These are phyloP conservation scores for Hypomyces rosellus DNA, from an alignment of 2,329 filamentous ascomycete species.

Conservation along the genomic window DNA sequence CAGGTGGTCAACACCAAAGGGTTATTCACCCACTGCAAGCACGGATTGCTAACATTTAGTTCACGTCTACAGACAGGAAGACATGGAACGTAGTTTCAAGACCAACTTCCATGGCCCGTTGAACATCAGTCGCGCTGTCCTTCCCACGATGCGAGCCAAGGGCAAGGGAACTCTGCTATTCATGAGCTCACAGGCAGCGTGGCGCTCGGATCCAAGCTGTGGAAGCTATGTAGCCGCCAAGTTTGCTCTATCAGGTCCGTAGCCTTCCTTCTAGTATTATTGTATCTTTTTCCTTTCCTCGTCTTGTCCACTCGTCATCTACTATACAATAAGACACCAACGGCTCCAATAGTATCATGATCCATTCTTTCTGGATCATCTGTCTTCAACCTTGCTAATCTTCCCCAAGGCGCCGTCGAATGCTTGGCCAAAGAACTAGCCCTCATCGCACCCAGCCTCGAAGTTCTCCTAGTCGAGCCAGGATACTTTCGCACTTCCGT, in stretches of 20 bases:
- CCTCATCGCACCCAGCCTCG: too few relatives aligned
- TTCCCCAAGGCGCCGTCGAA: too few relatives aligned
- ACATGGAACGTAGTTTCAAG: conserved; percentile 20
- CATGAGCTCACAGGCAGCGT: conserved; percentile 29
- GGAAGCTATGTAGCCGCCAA: conserved; percentile 27
- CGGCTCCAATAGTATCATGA: too few relatives aligned
- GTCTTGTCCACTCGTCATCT: conserved; percentile 9
- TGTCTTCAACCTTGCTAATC: not conserved
- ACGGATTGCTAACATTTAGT: not conserved
- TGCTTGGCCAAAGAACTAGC: too few relatives aligned
- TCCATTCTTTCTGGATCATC: not conserved
- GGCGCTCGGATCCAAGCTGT: conserved; percentile 25
- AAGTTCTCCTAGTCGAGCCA: too few relatives aligned
- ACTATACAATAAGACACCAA: conserved; percentile 19
- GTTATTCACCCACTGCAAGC: not conserved
- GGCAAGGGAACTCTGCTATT: conserved; percentile 27
- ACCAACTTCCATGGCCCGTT: conserved; percentile 35
- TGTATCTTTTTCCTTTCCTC: not conserved
- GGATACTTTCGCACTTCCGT: too few relatives aligned
- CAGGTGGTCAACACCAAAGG: not conserved
- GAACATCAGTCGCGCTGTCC: conserved; percentile 28
- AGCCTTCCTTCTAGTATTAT: too few relatives aligned
- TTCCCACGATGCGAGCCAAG: conserved; percentile 26
- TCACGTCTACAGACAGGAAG: conserved; percentile 15
- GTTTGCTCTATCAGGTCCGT: conserved; percentile 25